Percentiles rank a stretch among this genome's conserved stretches.
Conservation (phyloP, 352 stramenopile genomes). For the Pythium volutum region DNA sequence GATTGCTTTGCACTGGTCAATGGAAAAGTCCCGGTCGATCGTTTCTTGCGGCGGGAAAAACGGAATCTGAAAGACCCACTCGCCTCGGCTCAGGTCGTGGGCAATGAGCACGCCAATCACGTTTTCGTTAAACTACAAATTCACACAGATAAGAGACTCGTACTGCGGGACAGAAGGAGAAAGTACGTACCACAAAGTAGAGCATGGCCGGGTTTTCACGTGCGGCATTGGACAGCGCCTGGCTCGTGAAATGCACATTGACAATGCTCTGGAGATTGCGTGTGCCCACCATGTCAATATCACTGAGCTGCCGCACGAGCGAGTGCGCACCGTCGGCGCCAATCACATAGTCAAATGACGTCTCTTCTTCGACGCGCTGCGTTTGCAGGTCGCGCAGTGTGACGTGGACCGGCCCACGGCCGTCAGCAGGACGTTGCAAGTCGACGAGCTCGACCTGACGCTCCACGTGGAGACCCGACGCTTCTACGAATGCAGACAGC, state of each 20-base stretch:
- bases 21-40: slow-evolving; percentile 59
- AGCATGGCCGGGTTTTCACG: slow-evolving; percentile 89
- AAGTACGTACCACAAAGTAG: slow-evolving; percentile 84
- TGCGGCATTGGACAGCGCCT: slow-evolving; percentile 48
- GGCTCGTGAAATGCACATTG: slow-evolving; percentile 94
- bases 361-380: slow-evolving; percentile 36
- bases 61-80: slow-evolving; percentile 93
- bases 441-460: slow-evolving; percentile 56
- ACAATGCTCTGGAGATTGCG: slow-evolving; percentile 89
- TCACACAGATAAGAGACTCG: neutral
- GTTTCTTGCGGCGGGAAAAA: slow-evolving; percentile 89
- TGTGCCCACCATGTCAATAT: slow-evolving; percentile 70
- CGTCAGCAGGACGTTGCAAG: slow-evolving; percentile 25
- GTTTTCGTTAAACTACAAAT: slow-evolving; percentile 65
- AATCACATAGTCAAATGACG: slow-evolving; percentile 81
- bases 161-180: neutral
- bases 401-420: slow-evolving; percentile 30
- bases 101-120: slow-evolving; percentile 91
- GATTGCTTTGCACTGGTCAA: slow-evolving; percentile 50
- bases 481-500: slow-evolving; percentile 49
- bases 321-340: slow-evolving; percentile 91
- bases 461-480: slow-evolving; percentile 46
- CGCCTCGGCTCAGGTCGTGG: slow-evolving; percentile 85
- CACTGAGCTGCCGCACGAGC: slow-evolving; percentile 60
- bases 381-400: slow-evolving; percentile 34